Conservation (phyloP, 768 basidiomycete species). For the Cystobasidium tubakii region DNA sequence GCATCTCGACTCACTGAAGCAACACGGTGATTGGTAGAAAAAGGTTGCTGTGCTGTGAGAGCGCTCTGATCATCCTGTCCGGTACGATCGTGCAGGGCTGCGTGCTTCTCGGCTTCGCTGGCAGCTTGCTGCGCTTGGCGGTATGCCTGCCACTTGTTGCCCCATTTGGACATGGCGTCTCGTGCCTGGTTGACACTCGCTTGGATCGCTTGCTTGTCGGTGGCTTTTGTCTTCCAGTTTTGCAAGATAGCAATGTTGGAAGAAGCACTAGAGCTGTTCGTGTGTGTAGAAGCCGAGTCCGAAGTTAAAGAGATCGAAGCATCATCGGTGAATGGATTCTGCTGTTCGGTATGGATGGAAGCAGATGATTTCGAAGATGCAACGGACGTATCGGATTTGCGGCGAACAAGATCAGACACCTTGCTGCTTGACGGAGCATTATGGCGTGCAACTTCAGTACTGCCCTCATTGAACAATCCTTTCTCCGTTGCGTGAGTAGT, state of each 20-base stretch:
- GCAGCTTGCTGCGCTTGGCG: constrained; percentile 14
- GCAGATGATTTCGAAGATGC: not conserved
- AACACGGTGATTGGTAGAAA: no score
- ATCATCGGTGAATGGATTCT: not conserved
- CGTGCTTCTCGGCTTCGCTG: not conserved
- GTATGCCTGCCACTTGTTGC: constrained; percentile 33
- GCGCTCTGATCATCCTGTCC: not conserved
- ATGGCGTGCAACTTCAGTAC: not conserved
- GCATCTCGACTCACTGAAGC: no score
- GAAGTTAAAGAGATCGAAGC: not conserved
- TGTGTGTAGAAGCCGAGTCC: not conserved
- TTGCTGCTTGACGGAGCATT: not conserved
- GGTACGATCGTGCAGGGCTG: not conserved
- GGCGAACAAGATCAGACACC: not conserved
- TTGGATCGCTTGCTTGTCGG: constrained; percentile 39
- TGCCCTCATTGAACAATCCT: not conserved
- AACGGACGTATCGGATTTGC: constrained; percentile 22
- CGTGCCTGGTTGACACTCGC: constrained; percentile 30
- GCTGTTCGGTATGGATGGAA: not conserved
- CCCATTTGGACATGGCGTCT: constrained; percentile 35
- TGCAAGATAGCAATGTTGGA: constrained; percentile 27
- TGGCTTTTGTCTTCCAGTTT: constrained; percentile 35
- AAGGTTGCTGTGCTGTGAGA: not conserved
- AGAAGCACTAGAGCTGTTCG: not conserved
- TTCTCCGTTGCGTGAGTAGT: not conserved